Conservation (phyloP, 2,329 filamentous ascomycete genomes). For the Emergomyces pasteurianus region DNA sequence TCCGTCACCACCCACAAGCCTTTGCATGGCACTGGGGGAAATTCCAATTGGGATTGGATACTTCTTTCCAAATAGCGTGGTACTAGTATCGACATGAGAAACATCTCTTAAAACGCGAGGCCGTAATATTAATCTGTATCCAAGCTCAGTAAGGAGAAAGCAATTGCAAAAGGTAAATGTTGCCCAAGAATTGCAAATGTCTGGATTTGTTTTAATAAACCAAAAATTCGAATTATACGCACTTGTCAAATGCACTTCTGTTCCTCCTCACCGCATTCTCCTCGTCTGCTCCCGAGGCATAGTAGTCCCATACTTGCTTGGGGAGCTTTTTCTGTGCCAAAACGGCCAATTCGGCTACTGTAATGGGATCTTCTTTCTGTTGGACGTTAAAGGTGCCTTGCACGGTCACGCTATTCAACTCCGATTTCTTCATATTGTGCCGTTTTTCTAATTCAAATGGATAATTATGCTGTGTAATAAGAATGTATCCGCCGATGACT, state of each 20-base stretch:
- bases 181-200: background rate
- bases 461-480: background rate
- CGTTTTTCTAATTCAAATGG: background rate
- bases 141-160: background rate
- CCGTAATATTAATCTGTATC: background rate
- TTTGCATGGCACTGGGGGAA: conserved; percentile 58
- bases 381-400: background rate
- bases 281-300: background rate
- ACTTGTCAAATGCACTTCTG: background rate
- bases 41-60: conserved; percentile 45
- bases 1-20: conserved; percentile 51
- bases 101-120: background rate
- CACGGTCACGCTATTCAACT: too few relatives aligned
- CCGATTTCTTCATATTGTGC: background rate
- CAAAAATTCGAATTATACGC: background rate
- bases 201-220: background rate
- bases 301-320: conserved; percentile 1
- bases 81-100: conserved; percentile 27
- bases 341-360: background rate
- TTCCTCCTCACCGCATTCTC: background rate
- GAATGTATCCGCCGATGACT: background rate
- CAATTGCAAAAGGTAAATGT: background rate
- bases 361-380: background rate
- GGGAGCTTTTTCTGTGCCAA: background rate
- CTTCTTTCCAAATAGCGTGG: conserved; percentile 39